These are phyloP conservation scores for Fusarium tanahbumbuense DNA, from an alignment of 2,329 filamentous ascomycete genomes.

Conservation along the genomic window DNA sequence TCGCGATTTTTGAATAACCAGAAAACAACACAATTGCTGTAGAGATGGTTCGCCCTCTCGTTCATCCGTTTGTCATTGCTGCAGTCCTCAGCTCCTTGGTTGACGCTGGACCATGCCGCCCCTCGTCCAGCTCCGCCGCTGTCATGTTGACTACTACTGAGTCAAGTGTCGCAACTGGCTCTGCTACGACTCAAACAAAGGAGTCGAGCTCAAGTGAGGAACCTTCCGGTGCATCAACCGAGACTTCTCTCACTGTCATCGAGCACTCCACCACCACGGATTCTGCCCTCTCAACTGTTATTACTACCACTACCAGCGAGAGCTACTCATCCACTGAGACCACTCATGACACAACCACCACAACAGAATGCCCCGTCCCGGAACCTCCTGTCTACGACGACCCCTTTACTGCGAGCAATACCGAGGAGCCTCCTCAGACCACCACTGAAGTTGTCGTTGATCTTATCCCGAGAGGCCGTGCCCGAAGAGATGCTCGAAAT, in stretches of 20 bases:
- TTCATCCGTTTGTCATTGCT: slow-evolving; percentile 19
- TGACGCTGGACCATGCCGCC: slow-evolving; percentile 22
- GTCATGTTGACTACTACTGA: background rate
- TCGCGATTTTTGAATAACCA: background rate
- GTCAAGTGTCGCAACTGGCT: background rate
- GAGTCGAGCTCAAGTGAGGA: background rate
- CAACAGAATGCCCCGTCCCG: background rate
- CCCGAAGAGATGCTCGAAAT: background rate
- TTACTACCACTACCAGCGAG: background rate
- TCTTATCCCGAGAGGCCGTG: background rate
- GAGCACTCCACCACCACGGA: background rate
- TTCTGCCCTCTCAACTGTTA: background rate
- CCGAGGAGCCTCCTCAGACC: background rate
- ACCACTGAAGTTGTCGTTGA: background rate
- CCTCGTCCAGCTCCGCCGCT: background rate
- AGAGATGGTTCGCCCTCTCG: slow-evolving; percentile 26
- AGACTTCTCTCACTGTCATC: background rate
- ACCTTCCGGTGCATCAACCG: background rate
- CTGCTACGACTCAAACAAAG: background rate
- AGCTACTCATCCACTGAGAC: background rate
- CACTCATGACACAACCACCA: background rate
- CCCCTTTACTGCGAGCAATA: background rate
- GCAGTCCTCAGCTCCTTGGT: slow-evolving; percentile 11
- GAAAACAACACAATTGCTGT: background rate
- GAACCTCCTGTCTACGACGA: background rate